Evolutionary conservation across 331 rosid species (phyloP).

Genomic region (Dryas integrifolia): DNA sequence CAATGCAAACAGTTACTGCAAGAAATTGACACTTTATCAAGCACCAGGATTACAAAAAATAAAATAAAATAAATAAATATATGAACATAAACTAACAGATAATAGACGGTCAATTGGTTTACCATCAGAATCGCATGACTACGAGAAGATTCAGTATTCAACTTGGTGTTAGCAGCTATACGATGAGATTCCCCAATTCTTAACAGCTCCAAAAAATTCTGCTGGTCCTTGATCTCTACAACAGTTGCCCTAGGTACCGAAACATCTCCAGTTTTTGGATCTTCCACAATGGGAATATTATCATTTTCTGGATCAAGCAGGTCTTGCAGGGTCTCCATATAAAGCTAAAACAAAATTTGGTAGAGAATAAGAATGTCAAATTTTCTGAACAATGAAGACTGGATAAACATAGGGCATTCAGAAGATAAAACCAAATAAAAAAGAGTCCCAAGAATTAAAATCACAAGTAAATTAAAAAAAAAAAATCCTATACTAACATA

Average conservation of each 20-base stretch:
- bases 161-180: constrained; percentile 87
- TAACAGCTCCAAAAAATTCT: constrained; percentile 69
- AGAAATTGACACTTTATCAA: neutral
- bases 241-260: constrained; percentile 83
- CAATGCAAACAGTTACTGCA: constrained; percentile 10
- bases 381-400: neutral
- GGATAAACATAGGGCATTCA: constrained; percentile 23
- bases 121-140: constrained; percentile 98
- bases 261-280: constrained; percentile 91
- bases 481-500: neutral
- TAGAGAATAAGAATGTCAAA: constrained; percentile 17
- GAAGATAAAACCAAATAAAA: constrained; percentile 25
- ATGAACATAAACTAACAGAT: constrained; percentile 16
- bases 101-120: constrained; percentile 34
- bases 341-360: constrained; percentile 60
- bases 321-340: constrained; percentile 94
- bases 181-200: constrained; percentile 88
- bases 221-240: constrained; percentile 81
- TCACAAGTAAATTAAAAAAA: neutral
- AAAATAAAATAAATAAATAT: neutral
- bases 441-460: neutral
- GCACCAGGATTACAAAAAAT: neutral
- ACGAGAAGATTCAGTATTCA: constrained; percentile 96
- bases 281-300: constrained; percentile 90
- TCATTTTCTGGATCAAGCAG: constrained; percentile 88